Evolutionary conservation across 306 rosid genomes (phyloP).

Genomic region (Cicer cuneatum): DNA sequence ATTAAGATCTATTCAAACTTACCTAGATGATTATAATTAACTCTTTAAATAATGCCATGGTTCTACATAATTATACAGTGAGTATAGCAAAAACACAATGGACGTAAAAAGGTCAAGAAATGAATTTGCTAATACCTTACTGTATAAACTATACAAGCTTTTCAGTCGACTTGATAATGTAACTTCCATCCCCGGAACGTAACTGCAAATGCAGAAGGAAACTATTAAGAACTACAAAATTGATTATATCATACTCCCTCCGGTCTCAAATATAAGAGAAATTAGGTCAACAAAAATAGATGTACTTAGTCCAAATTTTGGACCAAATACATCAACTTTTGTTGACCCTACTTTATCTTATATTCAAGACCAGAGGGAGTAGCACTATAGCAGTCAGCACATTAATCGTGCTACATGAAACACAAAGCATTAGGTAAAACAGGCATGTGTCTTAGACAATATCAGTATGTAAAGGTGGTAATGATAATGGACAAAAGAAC

Average conservation of each 20-base stretch:
- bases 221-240: constrained; percentile 34
- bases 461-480: constrained; percentile 45
- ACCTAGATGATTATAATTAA: constrained; percentile 24
- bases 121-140: constrained; percentile 68
- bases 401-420: constrained; percentile 6
- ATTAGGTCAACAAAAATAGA: too few relatives aligned
- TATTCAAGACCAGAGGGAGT: too few relatives aligned
- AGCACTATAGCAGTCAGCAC: constrained; percentile 13
- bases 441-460: constrained; percentile 33
- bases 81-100: constrained; percentile 8
- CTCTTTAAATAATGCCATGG: constrained; percentile 35
- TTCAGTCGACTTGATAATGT: constrained; percentile 88
- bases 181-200: constrained; percentile 98
- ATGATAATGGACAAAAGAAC: constrained; percentile 51
- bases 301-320: too few relatives aligned
- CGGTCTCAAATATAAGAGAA: too few relatives aligned
- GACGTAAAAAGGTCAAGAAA: constrained; percentile 36
- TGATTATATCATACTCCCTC: background rate
- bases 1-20: constrained; percentile 23
- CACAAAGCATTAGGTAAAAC: constrained; percentile 23
- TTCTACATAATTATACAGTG: constrained; percentile 19
- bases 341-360: too few relatives aligned
- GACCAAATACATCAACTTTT: too few relatives aligned
- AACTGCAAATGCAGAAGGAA: constrained; percentile 62
- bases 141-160: constrained; percentile 91